phyloP scores from a whole-genome alignment of 2,329 filamentous ascomycete species.

The Coniochaeta prunicola region DNA sequence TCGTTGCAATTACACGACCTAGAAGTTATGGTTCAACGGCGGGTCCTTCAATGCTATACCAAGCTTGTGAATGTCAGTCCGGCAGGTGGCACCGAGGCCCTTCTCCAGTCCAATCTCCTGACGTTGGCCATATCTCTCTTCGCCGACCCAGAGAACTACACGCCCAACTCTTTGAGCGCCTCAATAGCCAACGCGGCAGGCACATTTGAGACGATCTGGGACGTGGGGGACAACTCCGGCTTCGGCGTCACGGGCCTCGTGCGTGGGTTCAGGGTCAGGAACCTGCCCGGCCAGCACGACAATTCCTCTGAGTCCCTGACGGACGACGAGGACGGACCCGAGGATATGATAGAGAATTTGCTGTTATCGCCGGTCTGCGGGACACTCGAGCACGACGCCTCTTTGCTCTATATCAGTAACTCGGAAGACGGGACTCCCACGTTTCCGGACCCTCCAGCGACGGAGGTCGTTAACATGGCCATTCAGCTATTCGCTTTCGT shows the following conservation, averaged over 20 bases:
- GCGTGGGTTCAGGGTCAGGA: conserved; percentile 65
- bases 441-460: conserved; percentile 73
- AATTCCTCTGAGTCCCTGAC: conserved; percentile 33
- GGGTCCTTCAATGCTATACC: conserved; percentile 91
- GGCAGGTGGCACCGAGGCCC: conserved; percentile 72
- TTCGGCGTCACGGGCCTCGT: conserved; percentile 89
- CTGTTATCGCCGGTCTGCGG: conserved; percentile 68
- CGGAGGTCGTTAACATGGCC: conserved; percentile 89
- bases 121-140: conserved; percentile 87
- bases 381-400: conserved; percentile 83
- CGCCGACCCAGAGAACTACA: conserved; percentile 85
- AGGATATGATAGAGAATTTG: conserved; percentile 56
- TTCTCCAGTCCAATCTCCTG: conserved; percentile 85
- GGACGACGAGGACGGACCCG: conserved; percentile 50
- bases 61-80: conserved; percentile 86
- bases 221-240: conserved; percentile 86
- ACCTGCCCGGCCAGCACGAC: conserved; percentile 62
- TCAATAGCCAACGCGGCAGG: conserved; percentile 87
- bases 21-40: conserved; percentile 84
- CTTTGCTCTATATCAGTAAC: conserved; percentile 61
- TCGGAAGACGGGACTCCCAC: conserved; percentile 35
- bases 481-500: conserved; percentile 90
- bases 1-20: conserved; percentile 84
- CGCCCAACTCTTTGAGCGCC: conserved; percentile 75
- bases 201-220: conserved; percentile 91